phyloP scores from a whole-genome alignment of 2,329 filamentous ascomycete genomes.

The Aspergillus chevalieri region DNA sequence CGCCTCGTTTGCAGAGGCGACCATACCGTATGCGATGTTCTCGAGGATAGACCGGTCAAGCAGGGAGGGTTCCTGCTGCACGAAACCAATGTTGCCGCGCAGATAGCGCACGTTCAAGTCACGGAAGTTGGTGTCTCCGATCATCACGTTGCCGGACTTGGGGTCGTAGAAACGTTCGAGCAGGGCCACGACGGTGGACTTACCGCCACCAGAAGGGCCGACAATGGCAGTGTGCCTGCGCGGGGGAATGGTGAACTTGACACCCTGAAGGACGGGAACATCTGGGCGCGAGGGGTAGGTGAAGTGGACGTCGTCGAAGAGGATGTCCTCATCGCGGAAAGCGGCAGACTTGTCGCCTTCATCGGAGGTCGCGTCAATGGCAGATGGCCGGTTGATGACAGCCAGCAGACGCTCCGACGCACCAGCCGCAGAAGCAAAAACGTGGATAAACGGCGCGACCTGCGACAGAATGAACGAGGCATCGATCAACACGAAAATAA shows the following conservation, averaged over 20 bases:
- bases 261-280: slow-evolving; percentile 26
- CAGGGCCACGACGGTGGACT: slow-evolving; percentile 42
- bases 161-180: slow-evolving; percentile 35
- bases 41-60: slow-evolving; percentile 49
- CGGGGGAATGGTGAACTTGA: slow-evolving; percentile 27
- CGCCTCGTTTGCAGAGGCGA: slow-evolving; percentile 25
- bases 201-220: slow-evolving; percentile 48
- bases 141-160: slow-evolving; percentile 21
- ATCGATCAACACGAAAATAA: slow-evolving; percentile 34
- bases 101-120: slow-evolving; percentile 31
- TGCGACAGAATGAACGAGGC: slow-evolving; percentile 34
- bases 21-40: slow-evolving; percentile 49
- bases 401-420: slow-evolving; percentile 53
- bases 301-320: slow-evolving; percentile 31
- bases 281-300: slow-evolving; percentile 33
- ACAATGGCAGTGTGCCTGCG: slow-evolving; percentile 40
- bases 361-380: slow-evolving; percentile 39
- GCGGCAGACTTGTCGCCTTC: slow-evolving; percentile 18
- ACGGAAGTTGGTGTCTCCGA: slow-evolving; percentile 24
- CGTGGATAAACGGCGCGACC: slow-evolving; percentile 36
- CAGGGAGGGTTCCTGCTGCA: slow-evolving; percentile 49
- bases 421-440: slow-evolving; percentile 44
- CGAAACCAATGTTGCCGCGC: slow-evolving; percentile 33
- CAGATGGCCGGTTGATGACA: slow-evolving; percentile 50
- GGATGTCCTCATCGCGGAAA: slow-evolving; percentile 20